phyloP scores from a whole-genome alignment of 225 moss, liverwort and hornwort species.

The Bryum argenteum region DNA sequence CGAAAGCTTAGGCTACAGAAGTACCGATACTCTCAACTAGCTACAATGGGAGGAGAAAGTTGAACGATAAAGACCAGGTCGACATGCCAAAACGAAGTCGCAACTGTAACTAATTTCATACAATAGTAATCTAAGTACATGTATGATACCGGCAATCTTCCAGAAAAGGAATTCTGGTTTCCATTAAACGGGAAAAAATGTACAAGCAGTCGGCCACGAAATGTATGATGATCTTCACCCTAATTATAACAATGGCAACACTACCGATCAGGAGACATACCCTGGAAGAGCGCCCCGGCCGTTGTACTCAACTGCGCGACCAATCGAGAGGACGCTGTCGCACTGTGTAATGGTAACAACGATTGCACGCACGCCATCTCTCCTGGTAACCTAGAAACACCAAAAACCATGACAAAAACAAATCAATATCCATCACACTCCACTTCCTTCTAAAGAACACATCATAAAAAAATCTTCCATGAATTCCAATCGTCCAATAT shows the following conservation, averaged over 20 bases:
- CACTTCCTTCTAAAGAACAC: neutral
- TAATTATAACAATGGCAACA: conserved; percentile 26
- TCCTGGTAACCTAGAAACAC: conserved; percentile 67
- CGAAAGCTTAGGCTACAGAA: neutral
- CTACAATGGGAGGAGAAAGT: neutral
- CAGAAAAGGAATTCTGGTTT: conserved; percentile 8
- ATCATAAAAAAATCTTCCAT: too few relatives aligned
- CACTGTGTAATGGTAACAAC: conserved; percentile 75
- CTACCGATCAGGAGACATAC: conserved; percentile 94
- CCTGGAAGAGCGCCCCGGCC: conserved; percentile 83
- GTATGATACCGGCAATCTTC: neutral
- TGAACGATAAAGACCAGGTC: neutral
- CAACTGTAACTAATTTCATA: neutral
- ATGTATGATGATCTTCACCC: neutral
- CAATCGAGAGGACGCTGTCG: conserved; percentile 76
- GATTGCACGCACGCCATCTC: conserved; percentile 79
- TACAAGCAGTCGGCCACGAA: conserved; percentile 15
- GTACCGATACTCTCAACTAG: neutral
- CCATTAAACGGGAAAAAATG: neutral
- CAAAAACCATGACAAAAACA: neutral
- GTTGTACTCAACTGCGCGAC: conserved; percentile 86
- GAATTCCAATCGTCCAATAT: too few relatives aligned
- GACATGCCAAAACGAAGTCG: neutral
- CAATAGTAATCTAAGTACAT: neutral
- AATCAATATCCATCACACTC: neutral